A percentile compares a stretch with the other conserved stretches of the same genome.
phyloP scores from a whole-genome alignment of 495 filamentous ascomycete species.

The Trichoderma orchidacearum region DNA sequence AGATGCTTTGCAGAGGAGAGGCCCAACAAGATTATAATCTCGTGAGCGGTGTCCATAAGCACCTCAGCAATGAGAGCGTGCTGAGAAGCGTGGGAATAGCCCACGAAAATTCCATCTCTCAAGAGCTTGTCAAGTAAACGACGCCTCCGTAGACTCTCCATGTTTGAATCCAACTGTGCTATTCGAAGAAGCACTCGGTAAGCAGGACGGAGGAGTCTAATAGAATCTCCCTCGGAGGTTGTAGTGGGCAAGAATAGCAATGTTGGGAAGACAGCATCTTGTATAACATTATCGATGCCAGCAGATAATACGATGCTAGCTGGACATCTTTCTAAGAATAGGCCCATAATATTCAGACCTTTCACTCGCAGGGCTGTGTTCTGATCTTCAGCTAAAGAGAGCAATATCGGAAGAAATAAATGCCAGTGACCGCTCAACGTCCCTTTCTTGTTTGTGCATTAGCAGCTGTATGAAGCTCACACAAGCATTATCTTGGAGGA shows the following conservation, averaged over 20 bases:
- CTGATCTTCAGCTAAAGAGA: conserved; percentile 66
- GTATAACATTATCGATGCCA: conserved; percentile 67
- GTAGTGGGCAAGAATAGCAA: conserved; percentile 64
- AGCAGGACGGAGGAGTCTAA: conserved; percentile 48
- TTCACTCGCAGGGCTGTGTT: conserved; percentile 37
- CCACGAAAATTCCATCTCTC: conserved; percentile 39
- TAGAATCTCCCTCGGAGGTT: conserved; percentile 57
- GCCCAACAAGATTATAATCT: conserved; percentile 45
- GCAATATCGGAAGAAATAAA: conserved; percentile 69
- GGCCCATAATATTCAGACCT: conserved; percentile 45
- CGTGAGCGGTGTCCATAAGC: conserved; percentile 41
- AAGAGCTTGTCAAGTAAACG: conserved; percentile 36
- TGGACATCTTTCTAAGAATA: conserved; percentile 48
- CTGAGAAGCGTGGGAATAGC: conserved; percentile 38
- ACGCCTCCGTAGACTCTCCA: conserved; percentile 4
- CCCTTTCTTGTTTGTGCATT: conserved; percentile 5
- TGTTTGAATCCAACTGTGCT: conserved; percentile 24
- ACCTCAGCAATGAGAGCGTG: conserved; percentile 36
- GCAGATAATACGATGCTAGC: conserved; percentile 48
- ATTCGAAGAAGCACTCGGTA: conserved; percentile 55
- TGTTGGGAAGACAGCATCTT: conserved; percentile 60
- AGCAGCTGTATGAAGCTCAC: neutral
- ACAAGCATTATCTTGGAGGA: no score
- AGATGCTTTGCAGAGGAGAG: conserved; percentile 65
- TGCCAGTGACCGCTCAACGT: conserved; percentile 43